Base-by-base conservation (phyloP, 352 stramenopile genomes). In the Pythium aphanidermatum region DNA sequence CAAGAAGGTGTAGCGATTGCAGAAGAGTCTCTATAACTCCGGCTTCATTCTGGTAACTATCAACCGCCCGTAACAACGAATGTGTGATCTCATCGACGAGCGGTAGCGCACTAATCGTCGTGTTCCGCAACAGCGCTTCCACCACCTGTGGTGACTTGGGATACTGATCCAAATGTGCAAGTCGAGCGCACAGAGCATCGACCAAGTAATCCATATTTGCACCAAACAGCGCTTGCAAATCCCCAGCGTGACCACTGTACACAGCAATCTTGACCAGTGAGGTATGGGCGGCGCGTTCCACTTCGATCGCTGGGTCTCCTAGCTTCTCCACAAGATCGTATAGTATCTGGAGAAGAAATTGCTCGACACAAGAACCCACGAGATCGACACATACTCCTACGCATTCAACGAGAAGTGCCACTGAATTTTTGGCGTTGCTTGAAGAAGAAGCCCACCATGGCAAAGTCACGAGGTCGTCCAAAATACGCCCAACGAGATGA, bases 151-250 rank as follows among this genome's bases (percentile, higher is more conserved):
- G 74, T 19, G 83, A 87, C 47, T 77, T 65, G 23, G 80, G 80
- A 23, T 83, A 91, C 28, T 35, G 25, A 21, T 90, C 75, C 36
- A 94, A 44, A 34, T 87, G 70, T 28, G 81, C 65, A 12, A 94
- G 70, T 11, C 80, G 77, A 26, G 63, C 60, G 35, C 74, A 86
- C 38, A 94, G 56, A 1, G 80, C 64, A 55, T 94, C 83, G 16
- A 92, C 74, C 46, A 94, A 89, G 50, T 94, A 94, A 55, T 94
- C 83, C 77, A 92, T 92, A 39, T 92, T 94, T 41, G 56, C 55
- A 38, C 85, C 68, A 19, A 92, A 84, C 31, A 92, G 64, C 16
- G 55, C 60, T 33, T 86, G 74, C 29, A 89, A 49, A 30, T 57
- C 46, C 7, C 33, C 40, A 7, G 48, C 48, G 23, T 85, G 78